Evolutionary conservation across 2,329 filamentous ascomycete species (phyloP).

Genomic region (Fusarium denticulatum): DNA sequence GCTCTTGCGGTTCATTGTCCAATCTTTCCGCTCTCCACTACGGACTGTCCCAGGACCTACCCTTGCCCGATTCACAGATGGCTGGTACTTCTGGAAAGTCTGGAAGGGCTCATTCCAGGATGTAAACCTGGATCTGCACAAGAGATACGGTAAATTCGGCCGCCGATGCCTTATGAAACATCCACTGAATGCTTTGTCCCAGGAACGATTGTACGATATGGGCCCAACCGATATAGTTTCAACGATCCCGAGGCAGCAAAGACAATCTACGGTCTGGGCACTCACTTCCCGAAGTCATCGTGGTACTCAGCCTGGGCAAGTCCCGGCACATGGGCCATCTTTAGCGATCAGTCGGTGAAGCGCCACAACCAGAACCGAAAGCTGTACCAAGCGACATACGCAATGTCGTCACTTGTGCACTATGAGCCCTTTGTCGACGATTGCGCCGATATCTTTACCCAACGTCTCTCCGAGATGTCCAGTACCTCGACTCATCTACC

Average conservation of each 20-base stretch:
- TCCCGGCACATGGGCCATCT: conserved; percentile 3
- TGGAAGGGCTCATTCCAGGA: conserved; percentile 10
- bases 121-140: conserved; percentile 1
- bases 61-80: background rate
- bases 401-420: conserved; percentile 24
- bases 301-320: conserved; percentile 11
- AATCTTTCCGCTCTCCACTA: background rate
- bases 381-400: conserved; percentile 23
- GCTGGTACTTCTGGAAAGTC: conserved; percentile 16
- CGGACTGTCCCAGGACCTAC: background rate
- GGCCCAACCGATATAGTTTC: conserved; percentile 14
- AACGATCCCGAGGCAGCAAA: conserved; percentile 15
- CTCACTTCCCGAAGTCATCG: conserved; percentile 23
- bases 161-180: fast-evolving
- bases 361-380: conserved; percentile 6
- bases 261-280: conserved; percentile 16
- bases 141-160: background rate
- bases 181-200: fast-evolving
- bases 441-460: conserved; percentile 13
- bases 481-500: fast-evolving
- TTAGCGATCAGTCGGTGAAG: conserved; percentile 8
- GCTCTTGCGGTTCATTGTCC: background rate
- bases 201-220: conserved; percentile 9
- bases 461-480: conserved; percentile 5
- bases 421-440: conserved; percentile 24